These are phyloP conservation scores for Fusarium bulbicola DNA, from an alignment of 2,329 filamentous ascomycete species.

Conservation along the genomic window DNA sequence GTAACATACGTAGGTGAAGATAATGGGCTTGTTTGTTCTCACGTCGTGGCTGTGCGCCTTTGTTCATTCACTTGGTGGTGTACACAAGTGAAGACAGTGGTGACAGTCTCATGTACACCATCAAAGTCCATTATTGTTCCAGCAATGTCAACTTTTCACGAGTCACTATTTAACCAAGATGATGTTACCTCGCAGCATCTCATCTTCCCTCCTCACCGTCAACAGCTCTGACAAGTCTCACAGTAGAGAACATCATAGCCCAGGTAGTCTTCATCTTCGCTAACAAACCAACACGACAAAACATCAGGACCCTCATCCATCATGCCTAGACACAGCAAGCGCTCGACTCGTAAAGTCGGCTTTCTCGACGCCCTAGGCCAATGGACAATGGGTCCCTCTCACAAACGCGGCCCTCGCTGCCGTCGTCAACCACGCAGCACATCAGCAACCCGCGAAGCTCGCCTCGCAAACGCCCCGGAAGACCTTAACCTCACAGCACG, in stretches of 20 bases:
- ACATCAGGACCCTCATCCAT: background rate
- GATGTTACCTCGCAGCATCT: background rate
- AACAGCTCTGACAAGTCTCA: background rate
- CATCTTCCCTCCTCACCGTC: background rate
- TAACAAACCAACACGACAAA: background rate
- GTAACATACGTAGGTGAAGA: background rate
- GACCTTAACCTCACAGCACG: constrained; percentile 5
- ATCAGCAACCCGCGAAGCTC: background rate
- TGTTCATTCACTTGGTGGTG: background rate
- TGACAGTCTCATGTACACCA: background rate
- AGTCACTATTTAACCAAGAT: background rate
- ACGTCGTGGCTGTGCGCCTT: background rate
- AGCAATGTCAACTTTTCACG: too few species aligned
- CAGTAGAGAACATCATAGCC: background rate
- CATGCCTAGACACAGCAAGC: background rate
- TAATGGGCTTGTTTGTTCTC: background rate
- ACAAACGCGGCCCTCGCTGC: background rate
- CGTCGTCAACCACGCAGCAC: background rate
- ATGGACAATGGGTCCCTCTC: background rate
- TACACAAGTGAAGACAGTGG: background rate
- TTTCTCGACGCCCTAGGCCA: constrained; percentile 24
- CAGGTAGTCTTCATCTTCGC: background rate
- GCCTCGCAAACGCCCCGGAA: constrained; percentile 5
- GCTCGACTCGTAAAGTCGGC: background rate
- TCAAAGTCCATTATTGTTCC: background rate